These are phyloP conservation scores for Populus alba DNA, from an alignment of 345 rosid species.

Conservation along the genomic window DNA sequence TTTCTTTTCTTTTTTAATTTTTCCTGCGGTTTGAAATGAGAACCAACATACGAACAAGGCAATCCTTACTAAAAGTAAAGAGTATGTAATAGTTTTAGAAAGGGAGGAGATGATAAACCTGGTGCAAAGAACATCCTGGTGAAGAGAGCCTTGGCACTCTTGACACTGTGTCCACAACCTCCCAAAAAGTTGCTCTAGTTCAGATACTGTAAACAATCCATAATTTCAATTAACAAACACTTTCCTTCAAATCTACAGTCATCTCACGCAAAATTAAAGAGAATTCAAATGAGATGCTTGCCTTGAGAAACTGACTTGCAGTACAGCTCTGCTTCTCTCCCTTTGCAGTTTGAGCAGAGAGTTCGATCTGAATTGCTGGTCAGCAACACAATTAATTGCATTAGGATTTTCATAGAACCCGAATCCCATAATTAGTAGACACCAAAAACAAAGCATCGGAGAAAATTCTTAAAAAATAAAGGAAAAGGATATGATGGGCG, in stretches of 20 bases:
- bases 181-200: slow-evolving; percentile 78
- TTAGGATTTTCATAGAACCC: slow-evolving; percentile 1
- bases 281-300: slow-evolving; percentile 24
- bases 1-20: not conserved
- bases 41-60: not conserved
- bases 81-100: not conserved
- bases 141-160: slow-evolving; percentile 98
- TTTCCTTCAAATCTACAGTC: not conserved
- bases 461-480: not conserved
- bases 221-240: not conserved
- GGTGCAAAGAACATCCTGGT: slow-evolving; percentile 96
- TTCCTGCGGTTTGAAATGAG: not conserved
- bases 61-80: not conserved
- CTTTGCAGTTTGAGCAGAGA: slow-evolving; percentile 81
- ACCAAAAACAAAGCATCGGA: not conserved
- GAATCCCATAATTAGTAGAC: not conserved
- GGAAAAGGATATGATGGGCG: not conserved
- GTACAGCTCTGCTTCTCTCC: slow-evolving; percentile 91
- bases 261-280: not conserved
- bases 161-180: slow-evolving; percentile 96
- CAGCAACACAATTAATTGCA: not conserved
- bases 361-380: slow-evolving; percentile 57
- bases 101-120: slow-evolving; percentile 44
- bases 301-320: slow-evolving; percentile 89
- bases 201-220: slow-evolving; percentile 59